phyloP scores from a whole-genome alignment of 495 filamentous ascomycete species.

The Polyplosphaeria fusca region DNA sequence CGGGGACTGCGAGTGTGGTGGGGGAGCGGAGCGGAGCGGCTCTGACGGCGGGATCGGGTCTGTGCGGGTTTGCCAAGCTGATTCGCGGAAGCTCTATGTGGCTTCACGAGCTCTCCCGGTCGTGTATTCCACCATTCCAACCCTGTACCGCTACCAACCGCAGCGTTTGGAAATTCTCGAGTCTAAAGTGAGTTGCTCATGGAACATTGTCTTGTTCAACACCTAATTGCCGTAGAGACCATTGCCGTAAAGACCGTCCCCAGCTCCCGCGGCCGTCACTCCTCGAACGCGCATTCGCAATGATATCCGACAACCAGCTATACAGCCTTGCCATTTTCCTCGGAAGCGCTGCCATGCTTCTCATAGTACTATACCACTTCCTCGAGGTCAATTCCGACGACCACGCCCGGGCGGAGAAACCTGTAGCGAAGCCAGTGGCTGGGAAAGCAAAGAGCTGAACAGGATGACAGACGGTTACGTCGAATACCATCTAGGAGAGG shows the following conservation, averaged over 20 bases:
- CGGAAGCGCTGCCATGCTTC: conserved; percentile 84
- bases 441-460: too few relatives aligned
- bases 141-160: not conserved
- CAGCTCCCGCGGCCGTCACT: not conserved
- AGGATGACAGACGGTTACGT: too few relatives aligned
- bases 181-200: not conserved
- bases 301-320: conserved; percentile 47
- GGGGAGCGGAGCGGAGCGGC: conserved; percentile 19
- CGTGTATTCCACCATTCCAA: not conserved
- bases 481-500: too few relatives aligned
- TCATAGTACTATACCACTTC: conserved; percentile 95
- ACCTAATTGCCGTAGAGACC: too few relatives aligned
- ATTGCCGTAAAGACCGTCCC: not conserved
- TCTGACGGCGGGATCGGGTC: conserved; percentile 6
- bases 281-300: conserved; percentile 29
- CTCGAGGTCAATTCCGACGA: conserved; percentile 87
- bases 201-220: too few relatives aligned
- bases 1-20: conserved; percentile 14
- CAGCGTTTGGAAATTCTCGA: not conserved
- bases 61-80: not conserved
- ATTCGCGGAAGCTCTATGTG: conserved; percentile 25
- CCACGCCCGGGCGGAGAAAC: conserved; percentile 34
- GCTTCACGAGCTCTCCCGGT: conserved; percentile 15
- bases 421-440: too few relatives aligned
- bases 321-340: conserved; percentile 83